Percentiles rank a stretch among this genome's conserved stretches.
These are phyloP conservation scores for Osmanthus fragrans DNA, from an alignment of 257 asterid species.

Conservation along the genomic window DNA sequence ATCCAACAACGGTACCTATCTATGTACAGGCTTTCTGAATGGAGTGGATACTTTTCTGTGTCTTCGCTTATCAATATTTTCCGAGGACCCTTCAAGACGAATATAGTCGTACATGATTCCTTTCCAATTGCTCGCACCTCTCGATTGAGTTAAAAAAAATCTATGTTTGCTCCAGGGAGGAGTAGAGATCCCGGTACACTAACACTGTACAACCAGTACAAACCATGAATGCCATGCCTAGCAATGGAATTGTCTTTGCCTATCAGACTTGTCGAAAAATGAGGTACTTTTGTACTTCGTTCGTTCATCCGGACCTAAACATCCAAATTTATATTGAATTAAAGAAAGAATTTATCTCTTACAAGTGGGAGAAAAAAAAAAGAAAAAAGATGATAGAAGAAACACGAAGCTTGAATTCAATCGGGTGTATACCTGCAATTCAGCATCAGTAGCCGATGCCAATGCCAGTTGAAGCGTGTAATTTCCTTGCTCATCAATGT, in stretches of 20 bases:
- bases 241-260: slow-evolving; percentile 83
- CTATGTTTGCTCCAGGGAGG: slow-evolving; percentile 29
- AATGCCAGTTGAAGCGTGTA: slow-evolving; percentile 71
- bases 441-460: slow-evolving; percentile 75
- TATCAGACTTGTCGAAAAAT: slow-evolving; percentile 54
- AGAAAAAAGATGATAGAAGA: neutral
- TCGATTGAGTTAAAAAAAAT: slow-evolving; percentile 53
- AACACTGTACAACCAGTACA: slow-evolving; percentile 56
- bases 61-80: neutral
- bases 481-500: slow-evolving; percentile 29
- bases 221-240: slow-evolving; percentile 84
- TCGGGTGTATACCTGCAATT: slow-evolving; percentile 49
- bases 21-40: neutral
- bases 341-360: neutral
- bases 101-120: slow-evolving; percentile 82
- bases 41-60: neutral
- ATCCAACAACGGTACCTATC: neutral
- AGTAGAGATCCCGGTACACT: slow-evolving; percentile 43
- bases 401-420: neutral
- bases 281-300: slow-evolving; percentile 24
- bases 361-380: neutral
- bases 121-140: slow-evolving; percentile 48
- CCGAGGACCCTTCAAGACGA: slow-evolving; percentile 63
- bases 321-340: neutral
- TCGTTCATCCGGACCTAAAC: slow-evolving; percentile 55